Evolutionary conservation across 768 basidiomycete genomes (phyloP), one percentile per base, ranked within the genome.

Genomic region (Boletales sp.): DNA sequence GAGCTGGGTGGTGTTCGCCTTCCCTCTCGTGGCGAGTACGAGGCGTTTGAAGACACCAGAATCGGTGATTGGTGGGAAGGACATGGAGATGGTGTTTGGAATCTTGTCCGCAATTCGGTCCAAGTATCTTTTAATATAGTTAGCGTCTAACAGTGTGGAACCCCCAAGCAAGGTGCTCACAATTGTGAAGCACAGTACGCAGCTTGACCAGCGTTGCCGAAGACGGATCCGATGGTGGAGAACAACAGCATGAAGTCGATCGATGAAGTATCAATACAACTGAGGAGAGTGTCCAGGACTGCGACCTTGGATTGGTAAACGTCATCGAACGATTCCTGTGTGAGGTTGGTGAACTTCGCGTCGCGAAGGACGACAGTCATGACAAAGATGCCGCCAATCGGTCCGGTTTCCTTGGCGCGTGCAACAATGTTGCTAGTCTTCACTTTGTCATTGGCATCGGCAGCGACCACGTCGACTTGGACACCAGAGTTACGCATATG

Each of bases 291-390:
- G 13, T 60, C 30, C 13, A 60, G 55, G 7, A 60, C 59, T 11
- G 55, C 41, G 8, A 60, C 59, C 42, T 60, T 60, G 36, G 59
- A 61, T 6, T 54, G 59, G 45, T 61, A 61, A 17, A 60, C 59
- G 2, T 61, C 52, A 5, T 60, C 59, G 21, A 71, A 70, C 3
- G 61, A 60, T 21, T 70, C 42, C 21, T 68, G 66, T 9, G 69
- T 68, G 21, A 70, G 49, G 51, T 67, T 67, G 18, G 65, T 63
- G 38, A 70, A 70, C 17, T 61, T 63, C 32, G 56, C 61, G 40
- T 70, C 68, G 10, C 63, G 65, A 38, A 70, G 69, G 21, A 70
- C 67, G 19, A 68, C 61, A 1, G 68, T 66, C 68, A 70, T 70
- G 40, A 70, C 56, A 35, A 70, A 61, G 44, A 67, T 48, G 28